These are phyloP conservation scores for Torrubiella hemipterigena DNA, from an alignment of 2,329 filamentous ascomycete genomes.

Conservation along the genomic window DNA sequence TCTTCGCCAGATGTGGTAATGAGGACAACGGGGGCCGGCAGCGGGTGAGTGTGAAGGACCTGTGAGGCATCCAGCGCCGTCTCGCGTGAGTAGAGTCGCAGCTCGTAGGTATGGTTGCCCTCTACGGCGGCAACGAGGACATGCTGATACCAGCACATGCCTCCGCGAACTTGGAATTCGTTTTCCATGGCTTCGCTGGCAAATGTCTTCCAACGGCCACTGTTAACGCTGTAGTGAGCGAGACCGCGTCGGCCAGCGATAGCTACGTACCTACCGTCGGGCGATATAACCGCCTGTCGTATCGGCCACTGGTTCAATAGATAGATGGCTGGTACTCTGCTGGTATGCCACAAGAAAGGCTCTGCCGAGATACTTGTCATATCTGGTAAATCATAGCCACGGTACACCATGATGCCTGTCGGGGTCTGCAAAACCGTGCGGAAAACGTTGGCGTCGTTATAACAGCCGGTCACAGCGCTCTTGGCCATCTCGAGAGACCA, in stretches of 20 bases:
- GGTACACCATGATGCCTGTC: slow-evolving; percentile 80
- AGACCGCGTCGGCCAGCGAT: slow-evolving; percentile 89
- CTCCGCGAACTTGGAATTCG: slow-evolving; percentile 83
- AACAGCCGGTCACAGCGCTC: slow-evolving; percentile 86
- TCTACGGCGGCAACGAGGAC: slow-evolving; percentile 92
- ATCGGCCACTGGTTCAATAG: slow-evolving; percentile 91
- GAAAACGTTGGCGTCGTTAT: slow-evolving; percentile 81
- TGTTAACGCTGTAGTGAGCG: slow-evolving; percentile 90
- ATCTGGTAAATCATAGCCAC: slow-evolving; percentile 84
- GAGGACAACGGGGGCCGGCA: slow-evolving; percentile 80
- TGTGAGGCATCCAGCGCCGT: slow-evolving; percentile 60
- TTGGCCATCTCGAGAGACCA: slow-evolving; percentile 89
- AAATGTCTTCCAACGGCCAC: slow-evolving; percentile 93
- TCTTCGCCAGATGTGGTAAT: slow-evolving; percentile 85
- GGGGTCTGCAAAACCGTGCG: slow-evolving; percentile 82
- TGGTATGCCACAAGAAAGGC: slow-evolving; percentile 87
- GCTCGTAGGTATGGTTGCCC: slow-evolving; percentile 64
- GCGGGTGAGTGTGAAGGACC: slow-evolving; percentile 62
- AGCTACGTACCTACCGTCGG: slow-evolving; percentile 87
- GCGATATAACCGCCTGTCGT: slow-evolving; percentile 71
- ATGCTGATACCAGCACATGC: slow-evolving; percentile 98
- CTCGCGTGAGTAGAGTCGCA: slow-evolving; percentile 90
- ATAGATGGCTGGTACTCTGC: slow-evolving; percentile 74
- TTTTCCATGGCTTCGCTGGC: slow-evolving; percentile 70
- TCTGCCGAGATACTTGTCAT: slow-evolving; percentile 86